Evolutionary conservation across 345 rosid genomes (phyloP), one percentile per base, ranked within the genome.

Genomic region (Murraya koenigii): DNA sequence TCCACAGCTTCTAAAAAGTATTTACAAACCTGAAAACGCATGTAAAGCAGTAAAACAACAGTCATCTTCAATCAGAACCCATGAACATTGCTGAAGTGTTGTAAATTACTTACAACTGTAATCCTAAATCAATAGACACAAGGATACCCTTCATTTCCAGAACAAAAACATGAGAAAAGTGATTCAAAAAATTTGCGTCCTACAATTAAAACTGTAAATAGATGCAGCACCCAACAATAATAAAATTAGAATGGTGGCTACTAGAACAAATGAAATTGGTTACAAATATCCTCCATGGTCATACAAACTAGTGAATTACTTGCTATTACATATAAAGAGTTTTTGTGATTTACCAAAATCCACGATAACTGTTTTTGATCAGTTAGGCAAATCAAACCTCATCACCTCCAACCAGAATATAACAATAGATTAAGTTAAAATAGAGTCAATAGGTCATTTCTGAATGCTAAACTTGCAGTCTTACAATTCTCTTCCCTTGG

Each of bases 1-100:
- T 91, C 94, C 77, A 91, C 94, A 30, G 91, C 94, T 28, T 91
- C 93, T 79, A 91, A 78, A 66, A 88, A 91, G 77, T 85, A 83
- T 67, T 91, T 89, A 81, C 93, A 91, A 67, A 89, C 93, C 93
- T 90, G 86, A 71, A 72, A 17, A 64, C 15, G 9, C 58, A 25
- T 58, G 36, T 63, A 54, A 56, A 44, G 11, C 58, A 62, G 54
- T 74, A 7, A 22, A 38, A 54, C 20, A 39, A 52, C 8, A 10
- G 54, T 15, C 22, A 17, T 17, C 56, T 52, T 52, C 7, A 49
- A 19, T 52, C 7, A 52, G 22, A 52, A 52, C 56, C 64, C 28
- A n/a, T n/a, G 64, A 26, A 59, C 28, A 1, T 25, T 59, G 64
- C 15, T 25, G 15, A n/a, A 25, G 30, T 52, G 20, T 52, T 52